Base-by-base conservation (phyloP, 2,329 filamentous ascomycete genomes). In the Ophiobolus disseminans region DNA sequence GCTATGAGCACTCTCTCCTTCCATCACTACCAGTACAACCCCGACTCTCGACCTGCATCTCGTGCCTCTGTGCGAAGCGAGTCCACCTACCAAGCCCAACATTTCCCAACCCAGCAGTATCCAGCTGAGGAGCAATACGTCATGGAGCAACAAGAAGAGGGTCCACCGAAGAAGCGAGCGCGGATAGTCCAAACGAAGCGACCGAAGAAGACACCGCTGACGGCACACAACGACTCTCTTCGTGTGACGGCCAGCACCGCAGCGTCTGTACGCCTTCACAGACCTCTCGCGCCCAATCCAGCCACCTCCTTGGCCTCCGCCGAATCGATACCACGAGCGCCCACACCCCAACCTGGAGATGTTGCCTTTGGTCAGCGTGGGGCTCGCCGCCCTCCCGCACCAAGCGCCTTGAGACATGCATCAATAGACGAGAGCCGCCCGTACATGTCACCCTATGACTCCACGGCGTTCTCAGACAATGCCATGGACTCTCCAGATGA, bases 191-290 rank as follows among this genome's bases (percentile, higher is more conserved):
- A 87, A 66, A 83, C 87, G 10, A 85, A 89, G 55, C 87, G 86
- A 75, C 85, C 85, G n/a, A 86, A 86, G 40, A 87, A 84, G 58
- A 83, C 81, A 53, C 85, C 84, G 17, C 89, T 97, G 62, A 89
- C 87, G 41, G 81, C 84, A 30, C 86, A 86, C 22, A 83, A 86
- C 8, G 91, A 94, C 39, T 95, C 90, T 3, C 78, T 97, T 20
- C 84, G 92, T 39, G 91, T 96, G n/a, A 87, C 90, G 51, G 93
- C 93, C 37, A 96, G 91, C 69, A 96, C 90, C 13, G 88, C 92
- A 35, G 90, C 91, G 32, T 96, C 92, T 4, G 81, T 97, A 49
- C 88, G 93, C 34, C 87, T 87, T 38, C 89, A 96, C 70, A 84
- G 91, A 35, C 93, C 93, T 3, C 81, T 90, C 47, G 79, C 82